These are phyloP conservation scores for Aspergillus flavus DNA, from an alignment of 2,329 filamentous ascomycete species.

Conservation along the genomic window DNA sequence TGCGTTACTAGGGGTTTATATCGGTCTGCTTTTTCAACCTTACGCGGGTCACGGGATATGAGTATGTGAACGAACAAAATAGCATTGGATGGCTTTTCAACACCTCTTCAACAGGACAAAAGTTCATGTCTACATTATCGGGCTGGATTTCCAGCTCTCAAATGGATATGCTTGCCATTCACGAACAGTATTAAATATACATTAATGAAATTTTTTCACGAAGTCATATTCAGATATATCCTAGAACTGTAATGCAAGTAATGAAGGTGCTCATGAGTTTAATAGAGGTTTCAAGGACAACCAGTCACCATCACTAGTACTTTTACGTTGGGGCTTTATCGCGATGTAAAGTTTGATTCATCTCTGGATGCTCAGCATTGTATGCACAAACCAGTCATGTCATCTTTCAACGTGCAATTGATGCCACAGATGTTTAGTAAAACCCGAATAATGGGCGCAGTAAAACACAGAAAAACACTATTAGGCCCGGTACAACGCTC, in stretches of 20 bases:
- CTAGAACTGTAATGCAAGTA: background rate
- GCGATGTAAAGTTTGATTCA: background rate
- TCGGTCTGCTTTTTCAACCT: conserved; percentile 46
- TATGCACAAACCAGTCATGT: background rate
- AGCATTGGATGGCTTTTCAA: conserved; percentile 30
- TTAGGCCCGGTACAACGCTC: background rate
- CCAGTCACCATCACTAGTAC: too few relatives aligned
- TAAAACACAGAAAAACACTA: background rate
- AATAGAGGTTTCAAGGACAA: too few relatives aligned
- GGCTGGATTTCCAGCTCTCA: background rate
- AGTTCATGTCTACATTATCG: conserved; percentile 16
- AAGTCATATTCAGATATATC: conserved; percentile 10
- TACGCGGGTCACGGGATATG: conserved; percentile 39
- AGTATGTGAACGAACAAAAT: conserved; percentile 28
- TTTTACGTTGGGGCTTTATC: too few relatives aligned
- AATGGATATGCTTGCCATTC: conserved; percentile 6
- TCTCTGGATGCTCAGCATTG: background rate
- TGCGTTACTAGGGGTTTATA: conserved; percentile 40
- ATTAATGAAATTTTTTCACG: conserved; percentile 17
- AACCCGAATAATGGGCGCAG: background rate
- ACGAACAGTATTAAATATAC: conserved; percentile 14
- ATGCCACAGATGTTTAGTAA: background rate
- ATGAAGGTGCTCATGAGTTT: background rate
- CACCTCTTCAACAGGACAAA: conserved; percentile 31
- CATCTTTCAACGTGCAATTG: too few relatives aligned